Conservation (phyloP, 2,329 filamentous ascomycete genomes). For the Trichocomaceae sp. region DNA sequence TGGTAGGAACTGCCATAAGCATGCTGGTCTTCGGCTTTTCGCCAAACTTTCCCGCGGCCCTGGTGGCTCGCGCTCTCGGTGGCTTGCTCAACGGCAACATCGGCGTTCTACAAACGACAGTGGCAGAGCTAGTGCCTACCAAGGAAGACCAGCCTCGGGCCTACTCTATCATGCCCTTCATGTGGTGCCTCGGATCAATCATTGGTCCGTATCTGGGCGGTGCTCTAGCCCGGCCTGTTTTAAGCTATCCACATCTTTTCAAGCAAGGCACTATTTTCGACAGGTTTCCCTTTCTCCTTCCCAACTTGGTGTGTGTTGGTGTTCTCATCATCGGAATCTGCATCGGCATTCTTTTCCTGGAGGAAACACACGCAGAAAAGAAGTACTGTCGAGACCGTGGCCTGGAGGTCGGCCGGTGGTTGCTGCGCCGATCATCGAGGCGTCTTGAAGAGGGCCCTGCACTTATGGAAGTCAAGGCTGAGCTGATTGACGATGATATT, state of each 20-base stretch:
- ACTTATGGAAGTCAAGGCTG: conserved; percentile 16
- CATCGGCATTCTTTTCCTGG: conserved; percentile 77
- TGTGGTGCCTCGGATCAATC: conserved; percentile 97
- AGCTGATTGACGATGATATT: conserved; percentile 49
- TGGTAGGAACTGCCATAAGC: conserved; percentile 84
- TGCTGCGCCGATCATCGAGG: conserved; percentile 41
- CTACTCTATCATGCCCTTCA: conserved; percentile 95
- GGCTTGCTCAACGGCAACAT: conserved; percentile 95
- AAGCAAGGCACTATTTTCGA: conserved; percentile 70
- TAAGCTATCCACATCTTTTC: conserved; percentile 72
- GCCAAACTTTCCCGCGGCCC: conserved; percentile 69
- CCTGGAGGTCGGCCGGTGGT: conserved; percentile 66
- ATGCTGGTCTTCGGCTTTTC: conserved; percentile 91
- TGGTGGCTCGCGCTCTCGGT: conserved; percentile 81
- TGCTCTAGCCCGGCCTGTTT: conserved; percentile 76
- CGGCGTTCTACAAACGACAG: conserved; percentile 88
- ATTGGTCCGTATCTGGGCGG: conserved; percentile 88
- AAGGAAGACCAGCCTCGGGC: conserved; percentile 92
- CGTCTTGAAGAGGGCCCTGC: conserved; percentile 21
- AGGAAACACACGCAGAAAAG: conserved; percentile 85
- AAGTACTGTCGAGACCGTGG: conserved; percentile 71
- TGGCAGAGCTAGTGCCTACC: conserved; percentile 84
- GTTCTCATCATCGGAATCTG: conserved; percentile 69
- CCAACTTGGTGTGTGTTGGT: conserved; percentile 82
- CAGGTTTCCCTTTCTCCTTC: conserved; percentile 79